Percentiles rank a stretch among this genome's conserved stretches.
Evolutionary conservation across 305 asterid species (phyloP).

Genomic region (Solanum aculeatissimum): DNA sequence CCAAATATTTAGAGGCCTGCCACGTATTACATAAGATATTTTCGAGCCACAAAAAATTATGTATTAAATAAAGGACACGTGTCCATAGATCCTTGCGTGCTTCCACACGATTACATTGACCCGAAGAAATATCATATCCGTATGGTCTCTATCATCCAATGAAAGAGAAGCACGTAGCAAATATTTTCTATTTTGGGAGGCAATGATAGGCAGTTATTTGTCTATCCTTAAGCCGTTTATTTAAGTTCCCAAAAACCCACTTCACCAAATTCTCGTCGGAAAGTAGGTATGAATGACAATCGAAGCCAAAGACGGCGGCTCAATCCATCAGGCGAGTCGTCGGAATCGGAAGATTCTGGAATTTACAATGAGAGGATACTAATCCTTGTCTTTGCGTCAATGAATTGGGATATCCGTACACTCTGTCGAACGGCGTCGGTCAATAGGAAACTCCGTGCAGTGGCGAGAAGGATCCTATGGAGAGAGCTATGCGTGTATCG

Average conservation of each 20-base stretch:
- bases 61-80: conserved; percentile 10
- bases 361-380: conserved; percentile 55
- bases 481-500: conserved; percentile 53
- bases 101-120: not conserved
- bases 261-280: not conserved
- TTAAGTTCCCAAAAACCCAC: not conserved
- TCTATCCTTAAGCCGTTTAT: not conserved
- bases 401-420: conserved; percentile 62
- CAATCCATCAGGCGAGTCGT: not conserved
- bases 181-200: not conserved
- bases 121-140: not conserved
- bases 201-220: not conserved
- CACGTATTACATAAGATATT: conserved; percentile 15
- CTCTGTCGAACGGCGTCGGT: conserved; percentile 47
- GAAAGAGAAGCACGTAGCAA: not conserved
- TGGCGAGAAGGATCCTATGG: conserved; percentile 73
- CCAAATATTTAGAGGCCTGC: not conserved
- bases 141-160: conserved; percentile 2
- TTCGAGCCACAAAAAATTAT: conserved; percentile 16
- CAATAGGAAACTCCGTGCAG: conserved; percentile 45
- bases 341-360: conserved; percentile 27
- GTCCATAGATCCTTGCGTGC: not conserved
- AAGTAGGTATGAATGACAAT: not conserved
- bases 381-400: conserved; percentile 28
- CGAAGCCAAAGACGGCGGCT: conserved; percentile 12